Base-by-base conservation (phyloP, 106 monocot genomes). In the Gastrodia elata region DNA sequence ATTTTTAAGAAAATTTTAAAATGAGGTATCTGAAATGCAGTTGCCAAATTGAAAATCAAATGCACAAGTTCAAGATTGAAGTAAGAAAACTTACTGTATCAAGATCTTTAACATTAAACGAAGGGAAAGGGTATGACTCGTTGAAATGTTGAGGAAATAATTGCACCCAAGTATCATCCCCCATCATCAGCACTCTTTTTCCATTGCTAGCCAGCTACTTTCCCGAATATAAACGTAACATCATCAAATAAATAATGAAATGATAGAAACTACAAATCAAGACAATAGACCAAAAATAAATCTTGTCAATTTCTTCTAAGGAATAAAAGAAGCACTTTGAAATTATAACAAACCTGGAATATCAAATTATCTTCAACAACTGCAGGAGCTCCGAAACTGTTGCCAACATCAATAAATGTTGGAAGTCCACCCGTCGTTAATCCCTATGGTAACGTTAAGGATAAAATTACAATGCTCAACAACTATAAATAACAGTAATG, bases 91-190 rank as follows among this genome's bases (percentile, higher is more conserved):
- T 64, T 86, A 97, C 97, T 22, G 93, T 93, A 69, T 97, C 85
- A 73, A 97, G 97, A 83, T 97, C 97, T 84, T 93, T 97, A 76
- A 97, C 97, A 82, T 97, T 97, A 74, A 97, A 97, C 38, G 97
- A 97, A 75, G 97, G 97, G 74, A 88, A 97, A 49, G 90, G 92
- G 81, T 88, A 86, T 64, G 90, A 81, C 68, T 84, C 70, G 0
- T 80, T 28, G 78, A 97, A 97, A 61, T 88, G 90, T 34, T 88
- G 72, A 59, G 97, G 97, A 82, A 93, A 97, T 61, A 97, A 68
- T 70, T 97, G 90, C 76, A 84, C 76, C 97, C 97, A 97, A 13
- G 97, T 97, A 77, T 97, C 97, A 78, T 97, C 97, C 13, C 97
- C 97, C 88, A 97, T 93, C 97, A 97, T 92, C 61, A 92, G 75